A percentile compares a stretch with the other conserved stretches of the same genome.
phyloP scores from a whole-genome alignment of 352 stramenopile species.

The Pythium grandisporangium region DNA sequence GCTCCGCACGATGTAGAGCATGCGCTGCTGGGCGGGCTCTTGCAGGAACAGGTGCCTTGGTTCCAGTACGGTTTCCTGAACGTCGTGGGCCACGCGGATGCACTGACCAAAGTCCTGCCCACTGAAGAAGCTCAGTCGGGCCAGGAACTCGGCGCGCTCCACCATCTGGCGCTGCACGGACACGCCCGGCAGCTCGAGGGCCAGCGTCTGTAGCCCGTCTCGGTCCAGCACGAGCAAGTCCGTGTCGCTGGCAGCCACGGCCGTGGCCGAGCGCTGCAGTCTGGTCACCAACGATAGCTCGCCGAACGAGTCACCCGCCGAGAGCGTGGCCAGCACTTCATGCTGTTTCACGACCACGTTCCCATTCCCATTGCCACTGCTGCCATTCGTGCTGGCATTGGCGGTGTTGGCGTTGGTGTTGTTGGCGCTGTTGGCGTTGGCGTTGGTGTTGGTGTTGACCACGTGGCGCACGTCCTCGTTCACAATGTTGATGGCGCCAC shows the following conservation, averaged over 20 bases:
- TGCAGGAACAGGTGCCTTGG: constrained; percentile 53
- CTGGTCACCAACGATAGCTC: constrained; percentile 64
- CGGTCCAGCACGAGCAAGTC: constrained; percentile 74
- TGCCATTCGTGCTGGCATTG: too few species aligned
- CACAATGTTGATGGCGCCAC: constrained; percentile 69
- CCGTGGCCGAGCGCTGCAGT: constrained; percentile 57
- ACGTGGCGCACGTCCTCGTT: constrained; percentile 47
- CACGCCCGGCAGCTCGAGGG: constrained; percentile 34
- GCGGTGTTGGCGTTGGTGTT: too few species aligned
- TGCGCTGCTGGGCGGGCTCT: constrained; percentile 29
- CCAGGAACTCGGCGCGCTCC: constrained; percentile 54
- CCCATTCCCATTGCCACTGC: too few species aligned
- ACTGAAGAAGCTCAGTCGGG: constrained; percentile 44
- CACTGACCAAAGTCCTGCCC: constrained; percentile 55
- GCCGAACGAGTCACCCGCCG: constrained; percentile 57
- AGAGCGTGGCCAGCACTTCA: constrained; percentile 60
- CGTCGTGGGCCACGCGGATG: constrained; percentile 65
- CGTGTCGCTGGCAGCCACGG: constrained; percentile 44
- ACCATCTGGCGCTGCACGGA: constrained; percentile 66
- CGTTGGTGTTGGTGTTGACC: too few species aligned
- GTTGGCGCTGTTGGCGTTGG: too few species aligned
- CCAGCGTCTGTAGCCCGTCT: constrained; percentile 29
- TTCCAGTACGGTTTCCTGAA: constrained; percentile 43
- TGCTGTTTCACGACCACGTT: constrained; percentile 31
- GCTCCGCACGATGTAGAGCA: constrained; percentile 62